Percentiles rank a stretch among this genome's conserved stretches.
Evolutionary conservation across 1,284 basidiomycete species (phyloP).

Genomic region (Ustilago hordei): DNA sequence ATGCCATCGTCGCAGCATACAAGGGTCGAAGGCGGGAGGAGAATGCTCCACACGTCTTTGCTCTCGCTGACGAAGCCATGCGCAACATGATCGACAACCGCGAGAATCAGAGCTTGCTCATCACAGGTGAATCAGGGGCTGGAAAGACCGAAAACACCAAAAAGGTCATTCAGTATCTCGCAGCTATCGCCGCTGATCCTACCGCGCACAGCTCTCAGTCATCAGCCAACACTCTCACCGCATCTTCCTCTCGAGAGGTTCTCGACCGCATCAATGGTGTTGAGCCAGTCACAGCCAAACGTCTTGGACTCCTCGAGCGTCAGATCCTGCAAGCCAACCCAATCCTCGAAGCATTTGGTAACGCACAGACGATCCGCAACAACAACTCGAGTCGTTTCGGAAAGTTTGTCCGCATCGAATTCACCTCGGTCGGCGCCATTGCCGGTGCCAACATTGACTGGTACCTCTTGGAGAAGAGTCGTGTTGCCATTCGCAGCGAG

Average conservation of each 20-base stretch:
- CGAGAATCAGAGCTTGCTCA: slow-evolving; percentile 97
- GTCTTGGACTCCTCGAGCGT: slow-evolving; percentile 87
- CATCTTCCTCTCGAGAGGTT: slow-evolving; percentile 57
- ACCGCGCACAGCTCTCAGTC: slow-evolving; percentile 38
- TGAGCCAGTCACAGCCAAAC: slow-evolving; percentile 53
- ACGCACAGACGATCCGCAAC: slow-evolving; percentile 97
- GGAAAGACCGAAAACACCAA: slow-evolving; percentile 99
- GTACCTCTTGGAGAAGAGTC: slow-evolving; percentile 97
- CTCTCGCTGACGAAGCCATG: slow-evolving; percentile 97
- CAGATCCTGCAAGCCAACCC: slow-evolving; percentile 99
- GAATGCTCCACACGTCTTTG: slow-evolving; percentile 96
- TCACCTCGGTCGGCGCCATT: slow-evolving; percentile 92
- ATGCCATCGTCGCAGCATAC: slow-evolving; percentile 91
- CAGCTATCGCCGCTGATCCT: slow-evolving; percentile 84
- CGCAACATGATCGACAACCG: slow-evolving; percentile 97
- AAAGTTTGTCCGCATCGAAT: slow-evolving; percentile 97
- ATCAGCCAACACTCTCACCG: slow-evolving; percentile 42
- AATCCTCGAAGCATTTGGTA: slow-evolving; percentile 97
- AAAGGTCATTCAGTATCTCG: slow-evolving; percentile 99
- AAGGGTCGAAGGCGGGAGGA: slow-evolving; percentile 91
- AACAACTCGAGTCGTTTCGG: slow-evolving; percentile 98
- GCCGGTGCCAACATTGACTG: slow-evolving; percentile 98
- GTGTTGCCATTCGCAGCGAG: slow-evolving; percentile 74
- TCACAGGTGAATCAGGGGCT: slow-evolving; percentile 99
- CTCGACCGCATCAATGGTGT: slow-evolving; percentile 61